Evolutionary conservation across 2,329 filamentous ascomycete genomes (phyloP).

Genomic region (Westerdykella aurantiaca): DNA sequence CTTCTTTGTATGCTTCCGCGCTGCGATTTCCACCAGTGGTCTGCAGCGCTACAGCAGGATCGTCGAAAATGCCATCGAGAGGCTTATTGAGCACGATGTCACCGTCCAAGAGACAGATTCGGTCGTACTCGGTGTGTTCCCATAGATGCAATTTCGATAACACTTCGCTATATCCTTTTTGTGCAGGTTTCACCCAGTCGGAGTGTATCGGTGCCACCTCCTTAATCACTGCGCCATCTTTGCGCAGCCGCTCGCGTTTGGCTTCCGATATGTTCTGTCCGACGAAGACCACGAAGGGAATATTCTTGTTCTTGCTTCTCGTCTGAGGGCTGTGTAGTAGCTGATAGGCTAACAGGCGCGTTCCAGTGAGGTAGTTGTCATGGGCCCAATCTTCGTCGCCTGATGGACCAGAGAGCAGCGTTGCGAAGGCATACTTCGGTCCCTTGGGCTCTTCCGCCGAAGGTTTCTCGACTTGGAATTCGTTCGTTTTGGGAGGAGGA

Average conservation of each 20-base stretch:
- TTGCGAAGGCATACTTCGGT: conserved; percentile 34
- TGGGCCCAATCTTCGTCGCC: conserved; percentile 19
- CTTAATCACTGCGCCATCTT: conserved; percentile 35
- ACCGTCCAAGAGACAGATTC: conserved; percentile 30
- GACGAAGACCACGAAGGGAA: conserved; percentile 37
- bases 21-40: conserved; percentile 17
- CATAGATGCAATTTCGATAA: conserved; percentile 35
- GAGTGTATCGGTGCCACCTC: conserved; percentile 27
- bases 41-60: conserved; percentile 19
- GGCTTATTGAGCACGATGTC: conserved; percentile 26
- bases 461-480: too few species aligned
- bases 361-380: conserved; percentile 33
- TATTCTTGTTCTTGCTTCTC: conserved; percentile 27
- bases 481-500: too few species aligned
- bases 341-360: conserved; percentile 34
- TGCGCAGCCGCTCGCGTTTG: conserved; percentile 31
- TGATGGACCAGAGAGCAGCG: conserved; percentile 28
- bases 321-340: conserved; percentile 31
- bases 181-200: conserved; percentile 22
- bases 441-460: neutral
- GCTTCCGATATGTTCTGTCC: conserved; percentile 29
- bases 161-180: conserved; percentile 28
- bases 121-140: conserved; percentile 29
- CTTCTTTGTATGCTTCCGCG: conserved; percentile 4
- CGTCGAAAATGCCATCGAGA: conserved; percentile 29